Conservation (phyloP, 1,139 yeast species). For the Blastobotrys indianensis region DNA sequence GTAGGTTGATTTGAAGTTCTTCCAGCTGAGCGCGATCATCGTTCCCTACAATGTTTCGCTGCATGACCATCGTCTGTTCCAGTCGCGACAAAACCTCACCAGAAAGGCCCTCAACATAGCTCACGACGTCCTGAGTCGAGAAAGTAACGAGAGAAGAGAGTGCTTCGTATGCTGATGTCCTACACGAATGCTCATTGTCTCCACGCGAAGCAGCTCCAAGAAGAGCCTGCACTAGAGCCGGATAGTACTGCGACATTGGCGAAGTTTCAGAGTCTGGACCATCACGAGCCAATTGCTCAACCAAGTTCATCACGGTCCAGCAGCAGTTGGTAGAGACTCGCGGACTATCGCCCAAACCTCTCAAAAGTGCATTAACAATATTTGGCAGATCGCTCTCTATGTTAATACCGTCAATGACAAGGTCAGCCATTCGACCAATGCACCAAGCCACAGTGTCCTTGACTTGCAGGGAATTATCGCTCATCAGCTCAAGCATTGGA, state of each 20-base stretch:
- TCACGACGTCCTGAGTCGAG: constrained; percentile 66
- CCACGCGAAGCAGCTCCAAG: constrained; percentile 59
- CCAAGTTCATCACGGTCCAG: constrained; percentile 90
- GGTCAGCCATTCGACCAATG: constrained; percentile 89
- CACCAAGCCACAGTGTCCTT: constrained; percentile 99
- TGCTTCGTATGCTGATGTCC: constrained; percentile 96
- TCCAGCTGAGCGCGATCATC: constrained; percentile 78
- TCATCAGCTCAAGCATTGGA: constrained; percentile 68
- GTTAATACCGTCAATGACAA: constrained; percentile 73
- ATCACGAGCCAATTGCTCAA: constrained; percentile 71
- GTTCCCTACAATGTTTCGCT: constrained; percentile 39
- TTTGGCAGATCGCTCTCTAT: constrained; percentile 56
- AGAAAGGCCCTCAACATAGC: constrained; percentile 65
- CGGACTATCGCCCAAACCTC: constrained; percentile 83
- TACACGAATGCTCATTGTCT: constrained; percentile 81
- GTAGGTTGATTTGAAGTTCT: constrained; percentile 81
- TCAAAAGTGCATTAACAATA: constrained; percentile 63
- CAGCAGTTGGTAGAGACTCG: constrained; percentile 93
- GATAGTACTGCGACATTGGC: constrained; percentile 69
- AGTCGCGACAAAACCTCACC: constrained; percentile 66
- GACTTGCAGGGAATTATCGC: constrained; percentile 73
- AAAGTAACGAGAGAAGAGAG: constrained; percentile 73
- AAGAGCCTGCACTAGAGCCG: constrained; percentile 61
- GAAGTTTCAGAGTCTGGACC: constrained; percentile 51
- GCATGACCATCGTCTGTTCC: constrained; percentile 56